Evolutionary conservation across 2,329 filamentous ascomycete species (phyloP), one percentile per base, ranked within the genome.

Genomic region (Metarhizium robertsii): DNA sequence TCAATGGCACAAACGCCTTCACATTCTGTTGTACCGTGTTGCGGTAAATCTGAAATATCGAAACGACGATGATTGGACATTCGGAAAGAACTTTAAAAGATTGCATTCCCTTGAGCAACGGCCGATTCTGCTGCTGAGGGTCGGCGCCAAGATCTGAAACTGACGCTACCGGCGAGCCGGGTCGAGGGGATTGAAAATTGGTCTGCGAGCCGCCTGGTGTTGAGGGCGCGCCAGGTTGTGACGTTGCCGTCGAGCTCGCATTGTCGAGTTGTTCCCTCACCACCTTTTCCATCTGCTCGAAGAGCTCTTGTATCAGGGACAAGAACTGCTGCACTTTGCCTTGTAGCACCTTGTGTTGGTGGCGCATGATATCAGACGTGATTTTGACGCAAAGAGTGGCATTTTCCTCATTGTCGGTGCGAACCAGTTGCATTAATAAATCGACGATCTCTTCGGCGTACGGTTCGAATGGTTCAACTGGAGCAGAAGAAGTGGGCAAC

Each of bases 51-150:
- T 99, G 94, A 69, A 99, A 97, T 61, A 99, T 90, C 4, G 92
- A 97, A 1, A 99, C 94, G 3, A 99, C 94, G 45, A 99, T 97
- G 53, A 99, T 99, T 0, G 94, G 94, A 64, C 94, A 99, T 70
- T 99, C 94, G 1, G 92, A 91, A 4, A 99, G 81, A 29, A 99
- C 92, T 71, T 97, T 99, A 80, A 99, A 99, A 1, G 94, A 99
- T 68, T 96, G 90, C 90, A 96, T 96, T 34, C 94, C 94, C 71
- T 90, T 95, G 54, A 92, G 76, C 38, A 99, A 73, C 51, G 90
- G 87, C 57, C 92, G 85, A 55, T 73, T 90, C 64, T 91, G 87
- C 66, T 92, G 90, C 64, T 90, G 87, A n/a, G 78, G 75, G 63
- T 96, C 92, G 14, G 85, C 81, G 6, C 85, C 90, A 52, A 96